Evolutionary conservation across 805 yeast species (phyloP), one percentile per base, ranked within the genome.

Genomic region (Komagataella ulmi): DNA sequence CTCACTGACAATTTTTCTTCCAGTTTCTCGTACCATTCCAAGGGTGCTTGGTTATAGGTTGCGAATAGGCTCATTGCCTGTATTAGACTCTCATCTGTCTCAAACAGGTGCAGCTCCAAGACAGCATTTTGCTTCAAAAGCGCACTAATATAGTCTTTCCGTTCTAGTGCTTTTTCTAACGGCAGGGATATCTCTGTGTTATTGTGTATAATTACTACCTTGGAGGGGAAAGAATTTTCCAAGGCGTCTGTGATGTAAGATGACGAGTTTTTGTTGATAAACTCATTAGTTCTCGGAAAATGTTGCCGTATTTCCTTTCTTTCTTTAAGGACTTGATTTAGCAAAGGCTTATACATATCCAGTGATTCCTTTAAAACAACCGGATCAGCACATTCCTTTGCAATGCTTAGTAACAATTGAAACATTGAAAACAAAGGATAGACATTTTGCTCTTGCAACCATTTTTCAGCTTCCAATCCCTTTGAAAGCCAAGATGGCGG

Each of bases 391-490:
- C 74, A 65, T 14, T 66, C 62, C 36, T 70, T 72, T 1, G 76
- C 71, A 19, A 81, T 64, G 54, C 74, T 76, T 17, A 71, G 54
- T 10, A 82, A 58, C 23, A 83, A 61, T 53, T 73, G 72, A 56
- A 74, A 71, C 5, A 68, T 63, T 52, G 83, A 77, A 50, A 84
- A 75, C 46, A 68, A 68, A 0, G 88, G 85, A 2, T 79, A 47
- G 1, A 78, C 56, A 0, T 69, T 64, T 54, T 79, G 80, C 17
- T 68, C 65, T 3, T 61, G 53, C 14, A 79, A 57, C 85, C 85
- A 81, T 30, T 63, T 58, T 45, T 75, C 77, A 0, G 79, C 79
- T 40, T 73, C 77, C 1, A 68, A 17, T 0, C 80, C 75, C 50
- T 70, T 62, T 3, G 68, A 63, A 8, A 83, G 58, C 89, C 90